phyloP scores from a whole-genome alignment of 1,139 yeast genomes.

The Candida sanyaensis region DNA sequence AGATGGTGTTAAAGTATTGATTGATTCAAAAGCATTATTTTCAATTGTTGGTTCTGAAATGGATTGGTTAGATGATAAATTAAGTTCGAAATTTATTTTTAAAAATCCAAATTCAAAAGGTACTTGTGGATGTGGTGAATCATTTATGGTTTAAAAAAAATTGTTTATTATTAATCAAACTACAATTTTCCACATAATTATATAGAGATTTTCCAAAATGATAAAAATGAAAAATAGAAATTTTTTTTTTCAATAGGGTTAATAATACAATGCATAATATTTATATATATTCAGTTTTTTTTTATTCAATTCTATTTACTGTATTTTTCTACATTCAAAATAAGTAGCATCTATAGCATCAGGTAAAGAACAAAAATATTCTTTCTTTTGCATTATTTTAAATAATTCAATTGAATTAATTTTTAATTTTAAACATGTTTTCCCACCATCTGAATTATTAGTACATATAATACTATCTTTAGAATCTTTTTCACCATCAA shows the following conservation, averaged over 20 bases:
- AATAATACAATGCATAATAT: not conserved
- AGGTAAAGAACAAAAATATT: conserved; percentile 49
- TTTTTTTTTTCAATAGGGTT: not conserved
- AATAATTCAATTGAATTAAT: conserved; percentile 42
- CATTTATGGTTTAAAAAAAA: conserved; percentile 87
- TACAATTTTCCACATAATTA: too few relatives aligned
- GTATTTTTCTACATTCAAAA: conserved; percentile 49
- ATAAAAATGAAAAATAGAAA: not conserved
- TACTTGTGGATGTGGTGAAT: conserved; percentile 98
- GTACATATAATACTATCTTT: conserved; percentile 48
- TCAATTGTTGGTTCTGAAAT: conserved; percentile 95
- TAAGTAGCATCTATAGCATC: conserved; percentile 49
- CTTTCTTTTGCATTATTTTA: conserved; percentile 47
- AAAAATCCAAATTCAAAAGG: conserved; percentile 96
- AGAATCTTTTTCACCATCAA: conserved; percentile 46
- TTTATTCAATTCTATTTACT: conserved; percentile 7
- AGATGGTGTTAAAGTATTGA: conserved; percentile 89
- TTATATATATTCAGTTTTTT: not conserved
- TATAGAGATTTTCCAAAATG: conserved; percentile 3
- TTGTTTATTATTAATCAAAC: too few relatives aligned
- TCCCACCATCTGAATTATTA: conserved; percentile 39
- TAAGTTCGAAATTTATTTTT: conserved; percentile 86
- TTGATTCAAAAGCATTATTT: conserved; percentile 93
- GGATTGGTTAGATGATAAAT: conserved; percentile 97
- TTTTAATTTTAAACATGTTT: conserved; percentile 45